Evolutionary conservation across 2,329 filamentous ascomycete species (phyloP).

Genomic region (Trichophaea hybrida): DNA sequence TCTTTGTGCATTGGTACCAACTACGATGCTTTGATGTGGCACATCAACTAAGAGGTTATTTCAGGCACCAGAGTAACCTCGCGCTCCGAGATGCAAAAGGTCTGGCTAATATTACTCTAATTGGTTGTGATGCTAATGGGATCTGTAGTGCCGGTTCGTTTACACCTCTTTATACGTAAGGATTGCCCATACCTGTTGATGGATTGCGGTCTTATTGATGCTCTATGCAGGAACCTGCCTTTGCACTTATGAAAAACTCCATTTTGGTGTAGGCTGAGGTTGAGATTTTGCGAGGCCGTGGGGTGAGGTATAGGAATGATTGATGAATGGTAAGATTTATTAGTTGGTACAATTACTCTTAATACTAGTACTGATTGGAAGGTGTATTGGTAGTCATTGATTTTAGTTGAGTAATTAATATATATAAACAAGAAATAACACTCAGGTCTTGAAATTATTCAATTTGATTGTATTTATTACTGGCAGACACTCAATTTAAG

Average conservation of each 20-base stretch:
- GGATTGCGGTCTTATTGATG: slow-evolving; percentile 11
- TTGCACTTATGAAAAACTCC: slow-evolving; percentile 88
- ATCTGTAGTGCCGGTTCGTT: slow-evolving; percentile 36
- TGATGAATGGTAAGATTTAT: no score
- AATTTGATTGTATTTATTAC: no score
- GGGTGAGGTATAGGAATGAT: no score
- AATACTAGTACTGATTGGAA: no score
- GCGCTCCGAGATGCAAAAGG: slow-evolving; percentile 37
- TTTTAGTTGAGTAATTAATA: no score
- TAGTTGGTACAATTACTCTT: no score
- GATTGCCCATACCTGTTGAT: slow-evolving; percentile 5
- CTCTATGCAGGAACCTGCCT: slow-evolving; percentile 54
- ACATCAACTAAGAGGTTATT: slow-evolving; percentile 27
- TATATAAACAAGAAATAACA: no score
- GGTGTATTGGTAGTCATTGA: no score
- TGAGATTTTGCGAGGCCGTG: no score
- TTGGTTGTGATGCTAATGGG: slow-evolving; percentile 35
- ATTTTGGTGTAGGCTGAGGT: slow-evolving; percentile 79
- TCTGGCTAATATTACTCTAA: neutral
- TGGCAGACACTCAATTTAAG: no score
- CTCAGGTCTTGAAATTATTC: no score
- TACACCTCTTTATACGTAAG: slow-evolving; percentile 28
- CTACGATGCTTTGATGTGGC: neutral
- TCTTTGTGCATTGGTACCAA: neutral
- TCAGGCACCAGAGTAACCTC: slow-evolving; percentile 29